phyloP scores from a whole-genome alignment of 2,329 filamentous ascomycete species.

The Fusarium bactridioides region DNA sequence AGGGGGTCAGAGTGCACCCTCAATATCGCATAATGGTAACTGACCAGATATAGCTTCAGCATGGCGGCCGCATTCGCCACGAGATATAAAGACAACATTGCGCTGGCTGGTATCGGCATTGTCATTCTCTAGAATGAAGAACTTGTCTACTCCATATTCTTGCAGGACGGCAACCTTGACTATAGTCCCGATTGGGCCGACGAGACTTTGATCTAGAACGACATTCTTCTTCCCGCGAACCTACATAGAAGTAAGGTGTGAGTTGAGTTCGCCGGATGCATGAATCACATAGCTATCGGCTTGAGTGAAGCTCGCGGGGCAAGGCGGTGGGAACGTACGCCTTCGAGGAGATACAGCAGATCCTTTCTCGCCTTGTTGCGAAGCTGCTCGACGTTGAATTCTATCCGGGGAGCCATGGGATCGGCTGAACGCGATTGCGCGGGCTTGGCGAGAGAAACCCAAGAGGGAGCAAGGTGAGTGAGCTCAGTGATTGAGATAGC shows the following conservation, averaged over 20 bases:
- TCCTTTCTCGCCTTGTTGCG: conserved; percentile 86
- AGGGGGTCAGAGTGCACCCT: conserved; percentile 44
- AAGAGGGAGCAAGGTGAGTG: conserved; percentile 26
- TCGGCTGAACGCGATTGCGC: conserved; percentile 50
- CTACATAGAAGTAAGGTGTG: conserved; percentile 56
- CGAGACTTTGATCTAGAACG: conserved; percentile 88
- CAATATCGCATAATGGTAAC: conserved; percentile 38
- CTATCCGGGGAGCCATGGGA: conserved; percentile 73
- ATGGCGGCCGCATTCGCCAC: conserved; percentile 87
- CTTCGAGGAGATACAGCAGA: conserved; percentile 88
- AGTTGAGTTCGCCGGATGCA: conserved; percentile 3
- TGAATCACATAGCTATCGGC: neutral
- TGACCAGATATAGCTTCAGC: conserved; percentile 89
- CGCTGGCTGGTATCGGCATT: conserved; percentile 94
- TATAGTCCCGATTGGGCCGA: conserved; percentile 87
- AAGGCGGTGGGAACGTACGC: conserved; percentile 70
- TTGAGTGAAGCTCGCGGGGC: conserved; percentile 20
- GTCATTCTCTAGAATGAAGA: conserved; percentile 95
- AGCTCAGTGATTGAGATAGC: conserved; percentile 13
- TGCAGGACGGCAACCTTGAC: conserved; percentile 95
- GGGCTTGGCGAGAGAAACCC: conserved; percentile 10
- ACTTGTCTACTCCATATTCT: conserved; percentile 97
- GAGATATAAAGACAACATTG: conserved; percentile 92
- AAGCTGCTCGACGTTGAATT: conserved; percentile 79
- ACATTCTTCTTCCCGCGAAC: conserved; percentile 99